Evolutionary conservation across 2,329 filamentous ascomycete species (phyloP), one percentile per base, ranked within the genome.

Genomic region (Aaosphaeria arxii): DNA sequence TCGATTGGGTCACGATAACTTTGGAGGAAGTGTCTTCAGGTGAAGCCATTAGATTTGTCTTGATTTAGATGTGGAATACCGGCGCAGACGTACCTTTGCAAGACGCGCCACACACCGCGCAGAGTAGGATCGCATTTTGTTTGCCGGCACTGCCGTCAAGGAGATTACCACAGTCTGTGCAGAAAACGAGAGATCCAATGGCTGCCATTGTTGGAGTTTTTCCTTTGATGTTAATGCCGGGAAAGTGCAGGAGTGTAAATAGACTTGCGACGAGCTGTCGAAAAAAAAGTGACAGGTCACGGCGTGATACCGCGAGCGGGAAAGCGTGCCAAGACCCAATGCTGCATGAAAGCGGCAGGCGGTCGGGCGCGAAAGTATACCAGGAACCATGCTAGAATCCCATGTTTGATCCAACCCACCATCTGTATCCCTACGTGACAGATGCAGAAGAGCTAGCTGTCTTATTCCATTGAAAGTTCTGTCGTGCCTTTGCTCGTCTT

Each of bases 121-220:
- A 99, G 56, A 81, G 79, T 49, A 97, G 75, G 48, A 88, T 81
- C 48, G 87, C 87, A 66, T 90, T 88, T 58, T 83, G 79, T 50
- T 85, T 86, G 51, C 88, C 89, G 54, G 86, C 87, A 42, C 88
- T 90, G 45, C 86, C 82, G 45, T 94, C 90, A 38, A 97, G 77
- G 4, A 96, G 79, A 69, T 95, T 95, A 52, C 92, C 92, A 71
- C 92, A 97, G 68, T 91, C 89, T 46, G 81, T 89, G 76, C 92
- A 97, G 72, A 97, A 97, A 33, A 96, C 86, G 38, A 97, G 79
- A 45, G 91, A 92, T 47, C 91, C 92, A 57, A 96, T 91, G 13
- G 89, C 85, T 56, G 91, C 85, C 92, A 96, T 96, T 52, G 59
- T 75, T 49, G 35, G 30, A 24, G 17, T 24, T 48, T 40, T 33